phyloP scores from a whole-genome alignment of 345 rosid species.

The Kandelia obovata region DNA sequence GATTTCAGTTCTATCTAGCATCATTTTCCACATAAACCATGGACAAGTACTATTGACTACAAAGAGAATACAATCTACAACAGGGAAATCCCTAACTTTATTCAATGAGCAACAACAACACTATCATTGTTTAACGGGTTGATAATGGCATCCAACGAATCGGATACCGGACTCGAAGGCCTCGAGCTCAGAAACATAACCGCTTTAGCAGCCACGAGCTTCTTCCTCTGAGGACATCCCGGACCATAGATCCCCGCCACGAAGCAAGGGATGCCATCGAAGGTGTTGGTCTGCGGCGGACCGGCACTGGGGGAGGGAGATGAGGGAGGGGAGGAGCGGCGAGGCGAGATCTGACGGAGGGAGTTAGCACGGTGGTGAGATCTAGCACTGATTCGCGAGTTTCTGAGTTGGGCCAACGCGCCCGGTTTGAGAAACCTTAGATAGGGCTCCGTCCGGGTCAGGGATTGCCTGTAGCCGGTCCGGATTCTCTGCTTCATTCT shows the following conservation, averaged over 20 bases:
- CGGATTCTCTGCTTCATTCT: slow-evolving; percentile 35
- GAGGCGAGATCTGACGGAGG: slow-evolving; percentile 18
- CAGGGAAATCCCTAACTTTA: not conserved
- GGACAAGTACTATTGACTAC: too few species aligned
- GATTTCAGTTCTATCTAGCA: slow-evolving; percentile 5
- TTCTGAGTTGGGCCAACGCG: slow-evolving; percentile 47
- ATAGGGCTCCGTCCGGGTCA: slow-evolving; percentile 27
- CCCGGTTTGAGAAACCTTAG: slow-evolving; percentile 49
- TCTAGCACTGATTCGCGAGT: slow-evolving; percentile 47
- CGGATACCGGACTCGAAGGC: slow-evolving; percentile 22
- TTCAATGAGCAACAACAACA: slow-evolving; percentile 26
- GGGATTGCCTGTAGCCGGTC: not conserved
- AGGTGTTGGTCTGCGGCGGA: not conserved
- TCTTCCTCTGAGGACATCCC: slow-evolving; percentile 47
- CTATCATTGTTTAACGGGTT: slow-evolving; percentile 24
- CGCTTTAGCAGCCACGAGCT: slow-evolving; percentile 39
- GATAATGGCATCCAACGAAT: slow-evolving; percentile 27
- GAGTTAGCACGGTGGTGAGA: slow-evolving; percentile 34
- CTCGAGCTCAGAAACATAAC: slow-evolving; percentile 24
- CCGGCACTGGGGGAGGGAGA: slow-evolving; percentile 7
- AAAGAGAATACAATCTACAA: not conserved
- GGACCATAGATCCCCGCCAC: slow-evolving; percentile 32
- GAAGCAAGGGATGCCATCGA: slow-evolving; percentile 32
- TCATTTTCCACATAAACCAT: not conserved
- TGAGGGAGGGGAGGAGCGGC: slow-evolving; percentile 3